Evolutionary conservation across 495 filamentous ascomycete species (phyloP).

Genomic region (Xylaria venustula): DNA sequence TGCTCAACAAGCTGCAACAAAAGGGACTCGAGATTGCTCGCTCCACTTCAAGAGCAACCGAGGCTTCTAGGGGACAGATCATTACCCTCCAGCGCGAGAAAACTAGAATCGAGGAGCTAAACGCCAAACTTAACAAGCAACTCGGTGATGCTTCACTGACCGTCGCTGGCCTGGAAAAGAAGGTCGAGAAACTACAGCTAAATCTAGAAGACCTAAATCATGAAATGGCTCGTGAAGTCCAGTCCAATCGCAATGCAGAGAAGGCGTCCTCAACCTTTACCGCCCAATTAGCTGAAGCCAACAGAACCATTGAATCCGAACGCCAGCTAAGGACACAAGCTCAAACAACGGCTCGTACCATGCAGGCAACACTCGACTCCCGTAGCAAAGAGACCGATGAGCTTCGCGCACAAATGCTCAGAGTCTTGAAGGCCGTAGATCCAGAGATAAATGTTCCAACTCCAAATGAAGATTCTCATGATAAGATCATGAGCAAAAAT

Average conservation of each 20-base stretch:
- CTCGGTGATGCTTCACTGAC: conserved; percentile 84
- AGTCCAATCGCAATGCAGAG: conserved; percentile 87
- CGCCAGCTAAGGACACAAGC: conserved; percentile 81
- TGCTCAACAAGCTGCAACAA: conserved; percentile 95
- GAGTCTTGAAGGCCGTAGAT: conserved; percentile 82
- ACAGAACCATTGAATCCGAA: conserved; percentile 87
- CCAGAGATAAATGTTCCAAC: conserved; percentile 57
- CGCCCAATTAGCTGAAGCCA: conserved; percentile 83
- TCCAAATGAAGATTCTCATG: conserved; percentile 46
- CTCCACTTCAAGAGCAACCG: conserved; percentile 80
- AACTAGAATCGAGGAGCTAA: conserved; percentile 77
- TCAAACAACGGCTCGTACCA: conserved; percentile 77
- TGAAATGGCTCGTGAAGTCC: conserved; percentile 86
- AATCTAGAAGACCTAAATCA: conserved; percentile 92
- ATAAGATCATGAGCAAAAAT: conserved; percentile 55
- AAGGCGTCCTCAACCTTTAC: conserved; percentile 80
- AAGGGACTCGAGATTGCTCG: conserved; percentile 96
- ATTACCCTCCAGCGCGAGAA: conserved; percentile 80
- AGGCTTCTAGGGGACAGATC: conserved; percentile 79
- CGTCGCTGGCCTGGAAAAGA: conserved; percentile 86
- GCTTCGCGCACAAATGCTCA: conserved; percentile 73
- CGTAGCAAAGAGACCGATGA: conserved; percentile 77
- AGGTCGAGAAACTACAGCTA: conserved; percentile 89
- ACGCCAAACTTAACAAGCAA: conserved; percentile 75
- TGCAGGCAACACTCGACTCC: conserved; percentile 74